Conservation (phyloP, 371 early-diverging fungal genomes). For the Racocetra persica region DNA sequence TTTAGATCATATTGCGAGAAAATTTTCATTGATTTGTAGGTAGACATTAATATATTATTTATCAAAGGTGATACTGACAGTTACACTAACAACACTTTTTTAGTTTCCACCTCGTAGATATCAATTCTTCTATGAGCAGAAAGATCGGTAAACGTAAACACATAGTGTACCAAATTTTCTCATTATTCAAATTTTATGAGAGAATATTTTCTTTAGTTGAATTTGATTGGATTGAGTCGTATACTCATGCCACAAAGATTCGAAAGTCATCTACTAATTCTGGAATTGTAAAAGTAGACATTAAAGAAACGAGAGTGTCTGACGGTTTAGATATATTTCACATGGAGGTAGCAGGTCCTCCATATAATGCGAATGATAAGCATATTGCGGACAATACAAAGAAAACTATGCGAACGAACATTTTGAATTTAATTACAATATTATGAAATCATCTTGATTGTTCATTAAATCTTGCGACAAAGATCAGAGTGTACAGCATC, state of each 20-base stretch:
- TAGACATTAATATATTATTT: conserved; percentile 39
- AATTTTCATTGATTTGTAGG: conserved; percentile 41
- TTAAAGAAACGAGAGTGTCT: conserved; percentile 15
- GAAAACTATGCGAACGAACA: conserved; percentile 28
- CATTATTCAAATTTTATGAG: conserved; percentile 41
- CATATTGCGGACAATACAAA: conserved; percentile 27
- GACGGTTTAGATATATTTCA: conserved; percentile 24
- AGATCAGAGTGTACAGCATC: conserved; percentile 36
- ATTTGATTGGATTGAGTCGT: conserved; percentile 43
- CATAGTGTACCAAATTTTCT: conserved; percentile 41
- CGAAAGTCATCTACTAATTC: conserved; percentile 40
- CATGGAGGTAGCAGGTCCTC: conserved; percentile 24
- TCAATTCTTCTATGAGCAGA: conserved; percentile 36
- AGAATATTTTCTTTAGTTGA: conserved; percentile 34
- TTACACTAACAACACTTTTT: too few relatives aligned
- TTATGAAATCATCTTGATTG: conserved; percentile 41
- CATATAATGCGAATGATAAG: conserved; percentile 26
- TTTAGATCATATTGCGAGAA: conserved; percentile 40
- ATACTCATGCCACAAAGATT: conserved; percentile 23
- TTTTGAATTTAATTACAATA: conserved; percentile 35
- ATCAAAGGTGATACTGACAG: conserved; percentile 17
- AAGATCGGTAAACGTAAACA: conserved; percentile 39
- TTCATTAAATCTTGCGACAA: conserved; percentile 19
- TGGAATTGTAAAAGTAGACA: conserved; percentile 36
- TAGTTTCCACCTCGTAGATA: conserved; percentile 38